Evolutionary conservation across 2,329 filamentous ascomycete species (phyloP), one percentile per base, ranked within the genome.

Genomic region (Penicillium sp.): DNA sequence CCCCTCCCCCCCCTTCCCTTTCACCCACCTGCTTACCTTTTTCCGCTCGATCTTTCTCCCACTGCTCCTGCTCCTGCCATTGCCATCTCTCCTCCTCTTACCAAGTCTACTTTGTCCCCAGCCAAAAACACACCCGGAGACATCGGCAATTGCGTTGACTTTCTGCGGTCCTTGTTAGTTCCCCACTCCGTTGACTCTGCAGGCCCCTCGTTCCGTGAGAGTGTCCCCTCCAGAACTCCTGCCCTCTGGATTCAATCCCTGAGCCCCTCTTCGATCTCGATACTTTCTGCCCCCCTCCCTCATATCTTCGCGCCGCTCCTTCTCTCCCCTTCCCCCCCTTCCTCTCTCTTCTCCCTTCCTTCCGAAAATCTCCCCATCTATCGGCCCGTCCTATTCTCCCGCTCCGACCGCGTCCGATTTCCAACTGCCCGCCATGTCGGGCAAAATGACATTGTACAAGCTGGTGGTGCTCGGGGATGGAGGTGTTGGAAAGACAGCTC

Each of bases 361-460:
- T 43, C 34, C 43, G 34, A 25, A 26, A 3, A 29, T 34, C 34
- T 32, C 40, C 33, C 29, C 40, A 41, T 28, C 40, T 33, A 43
- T 32, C 40, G 29, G 29, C 32, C 25, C 39, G 6, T n/a, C 26
- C 28, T 8, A 43, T 39, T 33, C 29, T 35, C 33, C 45, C 38
- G 7, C 43, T 40, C 41, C 40, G 34, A 43, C 41, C 37, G 29
- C 29, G 13, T 38, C 49, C 45, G 42, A 49, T 59, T 46, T 9
- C 33, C 28, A 34, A 39, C 43, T 43, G 42, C 46, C 52, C 66
- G 77, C 66, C 70, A 93, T 93, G 88, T 84, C 88, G 74, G 87
- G 87, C 66, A 90, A 91, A 78, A 94, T 94, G 89, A 90, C 90
- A 67, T 76, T 95, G 70, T 94, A 95, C 78, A 95, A 95, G 75